phyloP scores from a whole-genome alignment of 2,329 filamentous ascomycete genomes.

The Fusarium pseudocircinatum region DNA sequence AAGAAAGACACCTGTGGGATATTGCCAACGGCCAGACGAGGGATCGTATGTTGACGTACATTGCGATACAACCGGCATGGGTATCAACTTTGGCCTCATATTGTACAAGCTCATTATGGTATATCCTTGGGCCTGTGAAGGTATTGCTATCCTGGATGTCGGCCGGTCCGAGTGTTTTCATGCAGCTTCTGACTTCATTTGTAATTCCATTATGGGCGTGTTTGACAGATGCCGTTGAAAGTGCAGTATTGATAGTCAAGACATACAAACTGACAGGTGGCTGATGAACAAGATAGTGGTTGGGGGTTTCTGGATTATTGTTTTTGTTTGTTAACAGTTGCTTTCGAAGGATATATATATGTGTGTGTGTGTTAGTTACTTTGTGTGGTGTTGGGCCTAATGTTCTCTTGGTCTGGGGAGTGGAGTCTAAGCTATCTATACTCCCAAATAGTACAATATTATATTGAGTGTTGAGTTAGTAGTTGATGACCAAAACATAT shows the following conservation, averaged over 20 bases:
- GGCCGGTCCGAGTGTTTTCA: not conserved
- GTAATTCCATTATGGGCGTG: not conserved
- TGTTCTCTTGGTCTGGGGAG: not conserved
- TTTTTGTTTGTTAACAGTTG: not conserved
- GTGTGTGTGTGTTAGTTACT: not conserved
- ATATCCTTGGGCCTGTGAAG: not conserved
- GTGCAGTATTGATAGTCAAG: not conserved
- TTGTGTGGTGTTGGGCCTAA: not conserved
- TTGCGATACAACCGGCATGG: slow-evolving; percentile 1
- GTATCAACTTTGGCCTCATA: not conserved
- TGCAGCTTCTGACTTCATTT: not conserved
- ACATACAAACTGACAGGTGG: not conserved
- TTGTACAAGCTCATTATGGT: not conserved
- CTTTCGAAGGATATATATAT: not conserved
- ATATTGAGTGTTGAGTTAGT: not conserved
- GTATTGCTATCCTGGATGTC: not conserved
- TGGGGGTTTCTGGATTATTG: not conserved
- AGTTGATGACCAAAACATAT: not conserved
- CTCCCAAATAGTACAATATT: not conserved
- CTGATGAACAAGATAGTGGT: not conserved
- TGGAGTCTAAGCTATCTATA: not conserved
- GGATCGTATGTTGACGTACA: slow-evolving; percentile 39
- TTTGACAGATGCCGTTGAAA: not conserved
- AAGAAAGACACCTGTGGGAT: slow-evolving; percentile 45
- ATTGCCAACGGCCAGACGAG: slow-evolving; percentile 46